Evolutionary conservation across 129 eudicot species (phyloP).

Genomic region (Escallonia herrerae): DNA sequence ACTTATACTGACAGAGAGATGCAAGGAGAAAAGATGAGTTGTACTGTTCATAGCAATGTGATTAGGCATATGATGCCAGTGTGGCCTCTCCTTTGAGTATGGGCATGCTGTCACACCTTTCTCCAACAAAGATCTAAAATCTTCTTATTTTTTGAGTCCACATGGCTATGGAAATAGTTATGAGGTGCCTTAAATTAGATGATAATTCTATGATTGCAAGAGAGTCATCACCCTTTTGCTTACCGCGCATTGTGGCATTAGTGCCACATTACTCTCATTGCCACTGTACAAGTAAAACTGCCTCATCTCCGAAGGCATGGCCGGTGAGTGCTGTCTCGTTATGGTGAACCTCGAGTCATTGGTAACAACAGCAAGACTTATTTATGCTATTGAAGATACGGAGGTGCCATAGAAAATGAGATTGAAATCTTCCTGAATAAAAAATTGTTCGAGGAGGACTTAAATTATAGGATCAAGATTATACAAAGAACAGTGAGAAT

Average conservation of each 20-base stretch:
- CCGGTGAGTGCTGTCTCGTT: background rate
- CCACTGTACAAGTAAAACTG: background rate
- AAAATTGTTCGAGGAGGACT: too few relatives aligned
- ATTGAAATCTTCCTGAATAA: too few relatives aligned
- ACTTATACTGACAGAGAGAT: background rate
- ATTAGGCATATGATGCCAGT: too few relatives aligned
- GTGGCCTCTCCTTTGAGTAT: background rate
- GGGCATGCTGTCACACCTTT: background rate
- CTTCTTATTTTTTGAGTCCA: background rate
- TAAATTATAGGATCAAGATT: background rate
- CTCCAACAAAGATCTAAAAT: background rate
- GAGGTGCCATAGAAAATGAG: too few relatives aligned
- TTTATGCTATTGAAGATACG: background rate
- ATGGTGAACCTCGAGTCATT: background rate
- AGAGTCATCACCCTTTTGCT: too few relatives aligned
- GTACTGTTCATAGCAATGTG: background rate
- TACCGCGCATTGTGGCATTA: background rate
- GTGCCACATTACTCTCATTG: background rate
- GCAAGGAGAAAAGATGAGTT: constrained; percentile 1
- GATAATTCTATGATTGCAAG: too few relatives aligned
- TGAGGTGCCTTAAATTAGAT: too few relatives aligned
- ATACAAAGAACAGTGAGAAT: background rate
- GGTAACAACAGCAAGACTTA: background rate
- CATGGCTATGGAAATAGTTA: background rate
- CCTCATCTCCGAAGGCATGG: background rate